phyloP scores from a whole-genome alignment of 495 filamentous ascomycete genomes.

The Penicillium cosmopolitanum region DNA sequence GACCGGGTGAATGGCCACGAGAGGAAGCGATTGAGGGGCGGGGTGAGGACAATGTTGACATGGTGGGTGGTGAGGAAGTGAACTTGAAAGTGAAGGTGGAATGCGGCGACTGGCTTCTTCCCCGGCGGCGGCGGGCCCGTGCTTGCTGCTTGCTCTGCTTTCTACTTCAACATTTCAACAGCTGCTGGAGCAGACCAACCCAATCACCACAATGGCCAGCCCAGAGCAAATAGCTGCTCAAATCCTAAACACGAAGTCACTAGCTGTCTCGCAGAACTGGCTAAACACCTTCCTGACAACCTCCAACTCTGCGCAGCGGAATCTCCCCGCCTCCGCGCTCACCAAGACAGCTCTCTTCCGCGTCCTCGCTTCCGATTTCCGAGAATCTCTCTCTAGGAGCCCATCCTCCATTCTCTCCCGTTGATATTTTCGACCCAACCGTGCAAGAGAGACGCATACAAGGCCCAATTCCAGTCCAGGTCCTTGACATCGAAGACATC shows the following conservation, averaged over 20 bases:
- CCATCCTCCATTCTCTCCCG: slow-evolving; percentile 60
- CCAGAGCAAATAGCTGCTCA: slow-evolving; percentile 48
- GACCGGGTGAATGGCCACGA: slow-evolving; percentile 59
- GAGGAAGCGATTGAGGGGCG: slow-evolving; percentile 72
- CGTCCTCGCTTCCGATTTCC: slow-evolving; percentile 77
- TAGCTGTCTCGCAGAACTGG: slow-evolving; percentile 49
- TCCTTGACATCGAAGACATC: slow-evolving; percentile 84
- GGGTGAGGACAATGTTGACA: slow-evolving; percentile 80
- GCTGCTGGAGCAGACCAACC: background rate
- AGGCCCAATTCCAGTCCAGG: slow-evolving; percentile 72
- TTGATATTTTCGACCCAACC: slow-evolving; percentile 53
- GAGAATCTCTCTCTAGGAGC: slow-evolving; percentile 55
- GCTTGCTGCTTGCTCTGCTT: slow-evolving; percentile 12
- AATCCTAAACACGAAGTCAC: slow-evolving; percentile 45
- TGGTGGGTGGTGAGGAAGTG: slow-evolving; percentile 36
- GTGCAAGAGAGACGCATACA: slow-evolving; percentile 57
- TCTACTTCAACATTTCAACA: background rate
- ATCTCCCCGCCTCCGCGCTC: slow-evolving; percentile 70
- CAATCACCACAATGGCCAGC: slow-evolving; percentile 36
- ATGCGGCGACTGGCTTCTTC: slow-evolving; percentile 7
- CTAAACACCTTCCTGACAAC: slow-evolving; percentile 43
- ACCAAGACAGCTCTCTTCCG: slow-evolving; percentile 81
- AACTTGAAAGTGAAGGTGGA: slow-evolving; percentile 13
- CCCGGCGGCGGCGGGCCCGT: slow-evolving; percentile 32
- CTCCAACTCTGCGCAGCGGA: slow-evolving; percentile 42